Evolutionary conservation across 306 rosid species (phyloP).

Genomic region (Cucurbita argyrosperma): DNA sequence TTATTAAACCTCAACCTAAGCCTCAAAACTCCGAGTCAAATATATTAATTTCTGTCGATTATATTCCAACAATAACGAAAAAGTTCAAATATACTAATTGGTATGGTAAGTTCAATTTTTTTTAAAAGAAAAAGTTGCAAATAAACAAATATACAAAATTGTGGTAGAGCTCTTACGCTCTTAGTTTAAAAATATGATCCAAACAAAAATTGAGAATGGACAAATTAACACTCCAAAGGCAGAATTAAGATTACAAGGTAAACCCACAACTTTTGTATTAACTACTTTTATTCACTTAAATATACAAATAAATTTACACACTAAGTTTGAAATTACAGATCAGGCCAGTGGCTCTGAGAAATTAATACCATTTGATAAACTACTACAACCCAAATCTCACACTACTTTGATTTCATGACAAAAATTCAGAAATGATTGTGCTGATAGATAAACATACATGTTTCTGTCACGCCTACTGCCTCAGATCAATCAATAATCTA

Average conservation of each 20-base stretch:
- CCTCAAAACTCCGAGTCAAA: too few species aligned
- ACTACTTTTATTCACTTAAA: slow-evolving; percentile 25
- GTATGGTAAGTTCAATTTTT: too few species aligned
- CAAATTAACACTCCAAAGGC: not conserved
- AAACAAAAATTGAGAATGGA: too few species aligned
- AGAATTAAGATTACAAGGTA: not conserved
- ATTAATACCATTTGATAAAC: not conserved
- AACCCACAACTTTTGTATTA: slow-evolving; percentile 4
- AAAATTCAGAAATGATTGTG: not conserved
- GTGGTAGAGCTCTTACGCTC: too few species aligned
- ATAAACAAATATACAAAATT: too few species aligned
- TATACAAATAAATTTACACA: slow-evolving; percentile 58
- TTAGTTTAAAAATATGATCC: too few species aligned
- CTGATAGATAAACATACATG: not conserved
- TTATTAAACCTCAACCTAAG: too few species aligned
- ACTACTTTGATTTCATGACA: not conserved
- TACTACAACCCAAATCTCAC: not conserved
- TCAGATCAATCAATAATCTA: slow-evolving; percentile 28
- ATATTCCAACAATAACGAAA: too few species aligned
- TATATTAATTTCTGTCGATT: too few species aligned
- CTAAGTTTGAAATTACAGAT: slow-evolving; percentile 15
- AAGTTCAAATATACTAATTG: too few species aligned
- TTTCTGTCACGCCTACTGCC: not conserved
- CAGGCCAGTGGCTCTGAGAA: slow-evolving; percentile 3
- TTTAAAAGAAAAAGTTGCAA: too few species aligned